Evolutionary conservation across 2,329 filamentous ascomycete genomes (phyloP), one percentile per base, ranked within the genome.

Genomic region (Knufia fluminis): DNA sequence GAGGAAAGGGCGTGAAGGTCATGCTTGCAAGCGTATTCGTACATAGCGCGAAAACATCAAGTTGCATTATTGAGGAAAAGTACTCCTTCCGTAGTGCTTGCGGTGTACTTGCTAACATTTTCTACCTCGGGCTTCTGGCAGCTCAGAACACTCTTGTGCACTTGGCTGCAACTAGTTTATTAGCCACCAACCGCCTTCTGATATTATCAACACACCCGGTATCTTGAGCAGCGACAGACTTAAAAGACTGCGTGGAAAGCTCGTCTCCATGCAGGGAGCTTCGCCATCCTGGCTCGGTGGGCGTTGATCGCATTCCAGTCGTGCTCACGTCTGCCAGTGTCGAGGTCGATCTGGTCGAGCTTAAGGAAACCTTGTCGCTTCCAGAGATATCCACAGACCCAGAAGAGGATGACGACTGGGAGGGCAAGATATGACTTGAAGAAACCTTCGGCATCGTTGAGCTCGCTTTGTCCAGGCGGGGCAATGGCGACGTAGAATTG

Each of bases 401-500:
- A 80, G 64, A 81, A 80, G 0, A 60, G 38, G 16, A 81, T 53
- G 32, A 80, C 72, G n/a, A 82, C 68, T 0, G 76, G 76, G 0
- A 71, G 70, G 7, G 78, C 78, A 10, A 83, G 69, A 60, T 79
- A 82, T 3, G 61, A 57, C 42, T 72, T 69, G 67, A 94, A 94
- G 68, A 91, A 94, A 56, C 73, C 80, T 54, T 78, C 65, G 0
- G 78, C 77, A 35, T 80, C 70, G 6, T 72, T 64, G 1, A 60
- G 38, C 3, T 69, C 54, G 0, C 71, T 70, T 10, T 36, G 50
- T 64, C 71, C 70, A 42, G 91, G 75, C 3, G 90, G 89, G 62
- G 82, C 89, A 3, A 86, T 81, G 23, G 85, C 87, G 44, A 85
- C 82, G 86, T 88, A 96, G 71, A 94, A 91, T 64, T 96, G 89